Conservation (phyloP, 1,139 yeast genomes). For the Diutina scorzettiae region DNA sequence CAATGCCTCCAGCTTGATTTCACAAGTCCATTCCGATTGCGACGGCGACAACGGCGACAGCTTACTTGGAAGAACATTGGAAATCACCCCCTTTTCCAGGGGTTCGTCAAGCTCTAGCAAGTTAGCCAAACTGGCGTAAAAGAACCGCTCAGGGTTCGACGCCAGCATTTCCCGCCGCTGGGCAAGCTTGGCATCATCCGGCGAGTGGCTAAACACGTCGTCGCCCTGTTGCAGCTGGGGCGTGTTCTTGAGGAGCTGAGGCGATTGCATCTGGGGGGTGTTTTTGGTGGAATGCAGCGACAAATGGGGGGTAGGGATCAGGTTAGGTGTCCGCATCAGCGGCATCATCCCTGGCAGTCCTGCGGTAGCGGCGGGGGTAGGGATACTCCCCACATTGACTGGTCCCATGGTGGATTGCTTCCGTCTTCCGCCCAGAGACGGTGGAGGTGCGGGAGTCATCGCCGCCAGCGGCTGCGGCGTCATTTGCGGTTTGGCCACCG, state of each 20-base stretch:
- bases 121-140: conserved; percentile 40
- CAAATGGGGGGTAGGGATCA: conserved; percentile 32
- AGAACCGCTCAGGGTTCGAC: conserved; percentile 37
- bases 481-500: background rate
- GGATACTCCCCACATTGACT: conserved; percentile 17
- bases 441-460: background rate
- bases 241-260: conserved; percentile 14
- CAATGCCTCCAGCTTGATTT: conserved; percentile 33
- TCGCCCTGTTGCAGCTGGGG: conserved; percentile 9
- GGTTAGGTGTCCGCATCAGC: conserved; percentile 32
- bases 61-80: conserved; percentile 14
- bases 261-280: conserved; percentile 31
- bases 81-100: conserved; percentile 9
- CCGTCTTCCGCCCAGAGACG: background rate
- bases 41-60: conserved; percentile 22
- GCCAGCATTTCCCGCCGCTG: conserved; percentile 36
- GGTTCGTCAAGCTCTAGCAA: conserved; percentile 33
- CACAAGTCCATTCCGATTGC: conserved; percentile 31
- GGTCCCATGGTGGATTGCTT: conserved; percentile 3
- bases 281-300: conserved; percentile 27
- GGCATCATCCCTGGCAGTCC: conserved; percentile 15
- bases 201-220: conserved; percentile 16
- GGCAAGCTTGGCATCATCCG: conserved; percentile 22
- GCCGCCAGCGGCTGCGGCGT: background rate
- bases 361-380: conserved; percentile 31